phyloP scores from a whole-genome alignment of 345 rosid species.

The Bruguiera parviflora region DNA sequence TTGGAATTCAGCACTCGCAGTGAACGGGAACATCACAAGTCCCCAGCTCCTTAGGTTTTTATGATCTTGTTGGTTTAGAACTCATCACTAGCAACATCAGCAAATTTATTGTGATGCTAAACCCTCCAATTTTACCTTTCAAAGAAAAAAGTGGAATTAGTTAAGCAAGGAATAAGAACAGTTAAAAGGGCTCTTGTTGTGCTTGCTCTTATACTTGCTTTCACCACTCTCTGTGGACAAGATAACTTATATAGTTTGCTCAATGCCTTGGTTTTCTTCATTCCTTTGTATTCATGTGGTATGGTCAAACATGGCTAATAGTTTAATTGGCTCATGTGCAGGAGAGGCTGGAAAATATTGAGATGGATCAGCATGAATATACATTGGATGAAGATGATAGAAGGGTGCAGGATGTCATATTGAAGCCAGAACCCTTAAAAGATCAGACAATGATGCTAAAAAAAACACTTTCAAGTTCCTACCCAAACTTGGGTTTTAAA shows the following conservation, averaged over 20 bases:
- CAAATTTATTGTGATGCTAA: too few species aligned
- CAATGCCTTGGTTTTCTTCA: neutral
- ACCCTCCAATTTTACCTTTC: too few species aligned
- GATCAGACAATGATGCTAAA: constrained; percentile 68
- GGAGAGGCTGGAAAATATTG: constrained; percentile 88
- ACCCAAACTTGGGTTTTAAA: constrained; percentile 77
- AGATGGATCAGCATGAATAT: constrained; percentile 85
- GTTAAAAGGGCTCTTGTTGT: too few species aligned
- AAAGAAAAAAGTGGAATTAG: too few species aligned
- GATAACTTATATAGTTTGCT: neutral
- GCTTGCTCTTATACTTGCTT: too few species aligned
- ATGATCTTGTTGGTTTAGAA: neutral
- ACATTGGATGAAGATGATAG: constrained; percentile 89
- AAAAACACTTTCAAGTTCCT: constrained; percentile 80
- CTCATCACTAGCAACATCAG: neutral
- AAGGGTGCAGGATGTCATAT: constrained; percentile 73
- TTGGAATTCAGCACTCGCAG: neutral
- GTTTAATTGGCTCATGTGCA: constrained; percentile 24
- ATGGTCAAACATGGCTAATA: constrained; percentile 11
- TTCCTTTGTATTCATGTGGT: neutral
- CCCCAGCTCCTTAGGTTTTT: neutral
- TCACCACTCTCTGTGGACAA: too few species aligned
- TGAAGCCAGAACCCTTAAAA: constrained; percentile 65
- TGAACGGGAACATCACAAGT: neutral
- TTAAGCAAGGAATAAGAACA: too few species aligned